Base-by-base conservation (phyloP, 139 green algal species). In the Pleodorina starrii region DNA sequence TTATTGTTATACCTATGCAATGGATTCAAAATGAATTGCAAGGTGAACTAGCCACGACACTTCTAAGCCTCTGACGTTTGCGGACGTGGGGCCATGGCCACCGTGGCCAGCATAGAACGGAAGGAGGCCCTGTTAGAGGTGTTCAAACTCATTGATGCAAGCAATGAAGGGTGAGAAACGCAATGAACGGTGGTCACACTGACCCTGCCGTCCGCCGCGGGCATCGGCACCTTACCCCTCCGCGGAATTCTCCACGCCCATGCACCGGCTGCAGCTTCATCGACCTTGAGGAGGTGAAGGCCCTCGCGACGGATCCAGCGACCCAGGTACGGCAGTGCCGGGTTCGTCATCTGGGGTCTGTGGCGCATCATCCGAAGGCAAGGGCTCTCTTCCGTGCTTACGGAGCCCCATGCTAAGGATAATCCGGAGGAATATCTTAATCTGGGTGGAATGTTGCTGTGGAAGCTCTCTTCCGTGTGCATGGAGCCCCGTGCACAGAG, bases 121-220 rank as follows among this genome's bases (percentile, higher is more conserved):
- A 57, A 54, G 14, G 32, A 35, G 25, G 16, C 43, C 0, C 12
- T 88, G 35, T 44, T 51, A 27, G 66, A 69, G 16, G 46, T 88
- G 2, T 88, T 88, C 23, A 5, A 10, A 0, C 63, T 88, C 32
- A 42, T 80, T 27, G 82, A 88, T 21, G 0, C 25, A 0, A 76
- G 73, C 40, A 50, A 40, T 42, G 73, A 88, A 6, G 82, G 82
- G 66, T 88, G 60, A 44, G 78, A 35, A 73, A 71, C 17, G 59
- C 66, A n/a, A n/a, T n/a, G n/a, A n/a, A n/a, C n/a, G n/a, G n/a
- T n/a, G n/a, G n/a, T n/a, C n/a, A n/a, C n/a, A n/a, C n/a, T n/a
- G n/a, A n/a, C n/a, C n/a, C n/a, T n/a, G n/a, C n/a, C n/a, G n/a
- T n/a, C n/a, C n/a, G n/a, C n/a, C n/a, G n/a, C n/a, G n/a, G n/a